phyloP scores from a whole-genome alignment of 2,329 filamentous ascomycete genomes.

The Sclerotiophoma versabilis region DNA sequence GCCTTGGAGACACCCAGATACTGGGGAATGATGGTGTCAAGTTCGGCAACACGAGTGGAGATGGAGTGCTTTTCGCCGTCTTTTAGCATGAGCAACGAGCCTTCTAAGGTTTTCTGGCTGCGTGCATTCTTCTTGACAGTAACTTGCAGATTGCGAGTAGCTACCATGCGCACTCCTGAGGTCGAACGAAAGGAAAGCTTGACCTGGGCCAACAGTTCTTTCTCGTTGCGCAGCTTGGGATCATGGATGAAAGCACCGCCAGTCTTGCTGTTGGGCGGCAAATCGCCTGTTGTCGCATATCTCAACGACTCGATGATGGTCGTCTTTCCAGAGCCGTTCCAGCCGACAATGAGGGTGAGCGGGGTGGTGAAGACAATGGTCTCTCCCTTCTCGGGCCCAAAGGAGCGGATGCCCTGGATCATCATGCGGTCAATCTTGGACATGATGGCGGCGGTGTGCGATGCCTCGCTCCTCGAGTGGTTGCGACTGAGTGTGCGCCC shows the following conservation, averaged over 20 bases:
- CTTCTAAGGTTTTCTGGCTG: slow-evolving; percentile 84
- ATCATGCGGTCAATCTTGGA: slow-evolving; percentile 87
- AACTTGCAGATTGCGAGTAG: slow-evolving; percentile 83
- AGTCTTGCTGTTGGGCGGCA: slow-evolving; percentile 86
- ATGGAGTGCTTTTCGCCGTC: slow-evolving; percentile 81
- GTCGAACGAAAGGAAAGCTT: slow-evolving; percentile 86
- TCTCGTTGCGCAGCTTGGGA: slow-evolving; percentile 88
- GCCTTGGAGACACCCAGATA: slow-evolving; percentile 89
- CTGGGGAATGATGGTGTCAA: slow-evolving; percentile 83
- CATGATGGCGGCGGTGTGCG: slow-evolving; percentile 14
- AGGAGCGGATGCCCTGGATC: slow-evolving; percentile 86
- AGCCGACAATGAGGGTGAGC: slow-evolving; percentile 93
- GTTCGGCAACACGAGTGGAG: slow-evolving; percentile 80
- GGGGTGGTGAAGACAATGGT: slow-evolving; percentile 88
- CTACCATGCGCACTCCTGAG: slow-evolving; percentile 79
- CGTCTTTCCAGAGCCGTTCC: slow-evolving; percentile 98
- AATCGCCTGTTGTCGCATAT: slow-evolving; percentile 93
- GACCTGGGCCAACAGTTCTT: slow-evolving; percentile 88
- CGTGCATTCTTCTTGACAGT: slow-evolving; percentile 82
- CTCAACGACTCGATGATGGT: slow-evolving; percentile 99
- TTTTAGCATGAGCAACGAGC: slow-evolving; percentile 75
- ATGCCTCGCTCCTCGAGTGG: neutral
- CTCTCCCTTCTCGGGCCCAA: slow-evolving; percentile 76
- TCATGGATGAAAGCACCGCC: slow-evolving; percentile 96
- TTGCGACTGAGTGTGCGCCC: neutral